Evolutionary conservation across 164 flowering plant genomes (phyloP), one percentile per base, ranked within the genome.

Genomic region (Vitis riparia): DNA sequence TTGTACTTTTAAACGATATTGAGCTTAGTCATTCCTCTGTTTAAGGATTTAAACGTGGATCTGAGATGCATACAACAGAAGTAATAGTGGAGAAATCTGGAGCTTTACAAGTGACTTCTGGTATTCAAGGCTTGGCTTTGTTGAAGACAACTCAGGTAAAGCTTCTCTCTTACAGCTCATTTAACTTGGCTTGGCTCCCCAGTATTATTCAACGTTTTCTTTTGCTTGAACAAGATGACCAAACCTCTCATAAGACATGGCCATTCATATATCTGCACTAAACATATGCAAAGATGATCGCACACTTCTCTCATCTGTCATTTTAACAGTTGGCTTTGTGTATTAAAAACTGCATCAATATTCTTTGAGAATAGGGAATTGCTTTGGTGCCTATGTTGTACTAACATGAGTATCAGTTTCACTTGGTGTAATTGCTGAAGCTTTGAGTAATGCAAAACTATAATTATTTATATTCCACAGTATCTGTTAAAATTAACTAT

Each of bases 21-120:
- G 7, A 30, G 15, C 37, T 30, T 61, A 60, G 47, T 30, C 51
- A 69, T 62, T 51, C 9, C 67, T 49, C 50, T 64, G 3, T 69
- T 55, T 67, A 73, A 96, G 99, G 98, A 59, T 96, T 96, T 68
- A 88, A 92, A 79, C 97, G 92, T 82, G 99, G 98, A 75, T 87
- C 93, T 68, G 99, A 92, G 82, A 91, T 77, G 79, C 98, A 88
- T 71, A 88, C 87, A 17, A 75, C 91, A 1, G 94, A 96, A 81
- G 97, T 78, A 58, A 77, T 73, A 29, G 82, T 93, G 66, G 81
- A 82, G 75, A 91, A 91, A 65, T 83, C 86, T 50, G 98, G 97
- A 63, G 82, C 74, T n/a, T 53, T 88, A 68, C 73, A 62, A 52
- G 76, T 96, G 74, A 83, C 85, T 60, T 93, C 99, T 73, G 97